These are phyloP conservation scores for Mycena chlorophos DNA, from an alignment of 768 basidiomycete species.

Conservation along the genomic window DNA sequence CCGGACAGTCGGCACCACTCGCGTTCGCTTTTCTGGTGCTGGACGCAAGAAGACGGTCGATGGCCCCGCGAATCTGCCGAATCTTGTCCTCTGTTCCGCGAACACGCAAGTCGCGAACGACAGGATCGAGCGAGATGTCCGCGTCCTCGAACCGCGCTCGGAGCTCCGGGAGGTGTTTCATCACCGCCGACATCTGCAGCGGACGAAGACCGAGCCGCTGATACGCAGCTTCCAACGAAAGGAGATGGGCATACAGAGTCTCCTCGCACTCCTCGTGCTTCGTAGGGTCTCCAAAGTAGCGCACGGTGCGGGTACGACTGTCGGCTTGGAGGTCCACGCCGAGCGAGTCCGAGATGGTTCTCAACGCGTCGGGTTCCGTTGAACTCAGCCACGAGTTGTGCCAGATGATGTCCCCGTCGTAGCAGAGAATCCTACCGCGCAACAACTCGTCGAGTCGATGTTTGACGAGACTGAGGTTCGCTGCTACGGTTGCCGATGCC, in stretches of 20 bases:
- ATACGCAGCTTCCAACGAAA: constrained; percentile 37
- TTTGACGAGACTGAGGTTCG: constrained; percentile 39
- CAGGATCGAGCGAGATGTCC: constrained; percentile 45
- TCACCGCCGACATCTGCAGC: background rate
- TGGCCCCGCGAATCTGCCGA: constrained; percentile 27
- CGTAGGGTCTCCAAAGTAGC: constrained; percentile 38
- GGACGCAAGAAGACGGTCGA: constrained; percentile 23
- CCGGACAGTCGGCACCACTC: constrained; percentile 32
- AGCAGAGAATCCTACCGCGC: constrained; percentile 37
- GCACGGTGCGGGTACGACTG: constrained; percentile 36
- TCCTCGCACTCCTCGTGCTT: constrained; percentile 34
- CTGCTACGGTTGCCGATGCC: constrained; percentile 37
- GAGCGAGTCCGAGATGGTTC: constrained; percentile 35
- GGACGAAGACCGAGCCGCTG: constrained; percentile 37
- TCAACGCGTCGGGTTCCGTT: constrained; percentile 40
- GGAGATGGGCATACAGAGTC: constrained; percentile 37
- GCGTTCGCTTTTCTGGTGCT: background rate
- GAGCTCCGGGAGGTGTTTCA: constrained; percentile 33
- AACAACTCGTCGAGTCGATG: constrained; percentile 38
- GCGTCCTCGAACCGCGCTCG: constrained; percentile 41
- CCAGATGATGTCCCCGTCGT: constrained; percentile 41
- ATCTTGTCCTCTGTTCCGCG: constrained; percentile 37
- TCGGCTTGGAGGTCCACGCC: constrained; percentile 43
- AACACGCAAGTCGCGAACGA: constrained; percentile 41
- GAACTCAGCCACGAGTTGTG: constrained; percentile 48